Evolutionary conservation across 1,139 yeast genomes (phyloP).

Genomic region (Spathaspora sp.): DNA sequence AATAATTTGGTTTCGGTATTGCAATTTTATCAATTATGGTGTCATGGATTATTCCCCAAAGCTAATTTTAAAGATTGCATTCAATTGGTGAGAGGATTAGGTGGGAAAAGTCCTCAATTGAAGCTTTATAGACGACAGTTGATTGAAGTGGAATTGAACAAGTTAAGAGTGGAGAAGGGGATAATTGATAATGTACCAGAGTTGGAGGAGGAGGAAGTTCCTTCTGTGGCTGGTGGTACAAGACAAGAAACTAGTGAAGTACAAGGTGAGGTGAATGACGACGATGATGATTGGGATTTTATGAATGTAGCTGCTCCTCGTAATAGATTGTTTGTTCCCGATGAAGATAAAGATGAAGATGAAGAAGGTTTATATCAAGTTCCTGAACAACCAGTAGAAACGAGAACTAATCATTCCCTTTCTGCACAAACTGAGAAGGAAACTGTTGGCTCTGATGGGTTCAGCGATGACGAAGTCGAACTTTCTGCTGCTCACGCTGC

Average conservation of each 20-base stretch:
- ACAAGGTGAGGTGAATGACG: conserved; percentile 26
- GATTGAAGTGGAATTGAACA: conserved; percentile 34
- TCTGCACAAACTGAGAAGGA: conserved; percentile 2
- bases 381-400: conserved; percentile 7
- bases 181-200: conserved; percentile 21
- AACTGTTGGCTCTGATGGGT: conserved; percentile 15
- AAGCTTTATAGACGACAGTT: conserved; percentile 37
- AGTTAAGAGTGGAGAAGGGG: conserved; percentile 34
- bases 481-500: too few species aligned
- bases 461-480: conserved; percentile 21
- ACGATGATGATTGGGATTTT: conserved; percentile 11
- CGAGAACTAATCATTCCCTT: neutral
- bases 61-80: conserved; percentile 70
- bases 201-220: neutral
- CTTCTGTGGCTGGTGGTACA: neutral
- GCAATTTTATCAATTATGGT: conserved; percentile 80
- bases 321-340: conserved; percentile 10
- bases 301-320: conserved; percentile 6
- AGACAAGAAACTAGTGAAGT: conserved; percentile 18
- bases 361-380: conserved; percentile 21
- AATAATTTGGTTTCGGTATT: conserved; percentile 47
- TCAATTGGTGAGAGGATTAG: conserved; percentile 32
- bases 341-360: conserved; percentile 15
- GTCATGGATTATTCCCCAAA: conserved; percentile 75
- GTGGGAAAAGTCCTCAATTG: conserved; percentile 32